Percentiles rank a stretch among this genome's conserved stretches.
These are phyloP conservation scores for Populus hybrid DNA, from an alignment of 441 rosid genomes.

Conservation along the genomic window DNA sequence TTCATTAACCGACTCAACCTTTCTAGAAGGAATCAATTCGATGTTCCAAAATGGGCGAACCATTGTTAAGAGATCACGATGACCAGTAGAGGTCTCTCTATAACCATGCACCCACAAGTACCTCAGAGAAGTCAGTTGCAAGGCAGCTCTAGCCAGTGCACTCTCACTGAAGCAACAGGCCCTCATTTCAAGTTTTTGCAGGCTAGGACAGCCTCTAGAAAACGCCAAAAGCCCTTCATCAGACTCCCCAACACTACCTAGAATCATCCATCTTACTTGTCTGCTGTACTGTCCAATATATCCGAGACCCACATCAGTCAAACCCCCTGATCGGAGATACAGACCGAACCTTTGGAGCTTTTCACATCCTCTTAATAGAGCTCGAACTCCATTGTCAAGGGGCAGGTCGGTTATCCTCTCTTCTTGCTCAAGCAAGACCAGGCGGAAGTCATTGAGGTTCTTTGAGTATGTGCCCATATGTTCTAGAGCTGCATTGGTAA, in stretches of 20 bases:
- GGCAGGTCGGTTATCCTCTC: constrained; percentile 74
- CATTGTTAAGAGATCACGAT: constrained; percentile 59
- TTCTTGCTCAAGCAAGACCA: constrained; percentile 75
- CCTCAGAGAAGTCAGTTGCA: constrained; percentile 64
- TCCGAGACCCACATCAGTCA: constrained; percentile 72
- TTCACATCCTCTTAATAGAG: constrained; percentile 71
- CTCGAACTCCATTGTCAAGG: constrained; percentile 79
- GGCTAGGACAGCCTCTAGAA: constrained; percentile 76
- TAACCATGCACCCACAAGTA: constrained; percentile 95
- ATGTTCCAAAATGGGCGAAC: constrained; percentile 93
- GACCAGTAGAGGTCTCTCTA: constrained; percentile 38
- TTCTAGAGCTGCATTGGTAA: constrained; percentile 70
- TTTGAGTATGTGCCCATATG: constrained; percentile 56
- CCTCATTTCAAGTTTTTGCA: constrained; percentile 87
- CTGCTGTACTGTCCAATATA: constrained; percentile 69
- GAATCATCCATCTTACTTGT: constrained; percentile 86
- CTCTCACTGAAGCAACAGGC: constrained; percentile 79
- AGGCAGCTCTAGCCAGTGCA: constrained; percentile 63
- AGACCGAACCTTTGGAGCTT: constrained; percentile 79
- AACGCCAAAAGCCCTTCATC: constrained; percentile 72
- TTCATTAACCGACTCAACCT: constrained; percentile 24
- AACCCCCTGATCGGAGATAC: constrained; percentile 72
- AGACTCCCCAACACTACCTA: constrained; percentile 76
- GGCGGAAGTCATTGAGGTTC: constrained; percentile 74
- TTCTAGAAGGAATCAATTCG: constrained; percentile 72